phyloP scores from a whole-genome alignment of 208 protist species.

The Trypanosoma brucei region DNA sequence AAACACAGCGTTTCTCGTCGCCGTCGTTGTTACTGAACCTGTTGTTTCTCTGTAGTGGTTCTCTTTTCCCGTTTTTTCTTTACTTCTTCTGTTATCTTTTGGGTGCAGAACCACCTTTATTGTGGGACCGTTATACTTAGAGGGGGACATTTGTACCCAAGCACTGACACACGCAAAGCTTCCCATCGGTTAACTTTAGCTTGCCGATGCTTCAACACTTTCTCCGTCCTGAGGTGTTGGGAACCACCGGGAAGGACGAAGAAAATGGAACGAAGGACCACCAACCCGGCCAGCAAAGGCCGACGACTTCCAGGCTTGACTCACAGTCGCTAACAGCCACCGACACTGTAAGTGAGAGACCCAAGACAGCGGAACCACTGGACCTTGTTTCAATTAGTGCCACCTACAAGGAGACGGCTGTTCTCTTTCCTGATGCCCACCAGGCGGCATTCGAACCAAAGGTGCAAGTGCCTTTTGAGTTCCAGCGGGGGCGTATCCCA shows the following conservation, averaged over 20 bases:
- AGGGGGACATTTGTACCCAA: background rate
- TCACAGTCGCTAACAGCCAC: background rate
- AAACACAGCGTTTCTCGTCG: background rate
- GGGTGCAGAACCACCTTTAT: background rate
- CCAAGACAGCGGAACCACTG: background rate
- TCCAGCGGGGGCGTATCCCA: slow-evolving; percentile 86
- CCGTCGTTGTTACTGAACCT: background rate
- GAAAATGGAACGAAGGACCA: background rate
- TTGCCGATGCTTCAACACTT: slow-evolving; percentile 21
- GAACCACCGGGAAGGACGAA: background rate
- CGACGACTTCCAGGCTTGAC: background rate
- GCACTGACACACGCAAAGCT: background rate
- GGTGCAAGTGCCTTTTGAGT: slow-evolving; percentile 92
- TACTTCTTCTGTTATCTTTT: background rate
- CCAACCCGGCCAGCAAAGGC: background rate
- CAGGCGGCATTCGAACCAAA: slow-evolving; percentile 92
- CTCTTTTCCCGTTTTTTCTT: background rate
- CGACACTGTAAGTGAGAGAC: background rate
- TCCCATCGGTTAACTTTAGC: background rate
- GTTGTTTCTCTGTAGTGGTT: too few species aligned
- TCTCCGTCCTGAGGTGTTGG: slow-evolving; percentile 18
- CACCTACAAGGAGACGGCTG: slow-evolving; percentile 73
- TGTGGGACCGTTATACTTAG: background rate
- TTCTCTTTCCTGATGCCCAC: slow-evolving; percentile 76
- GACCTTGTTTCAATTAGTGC: slow-evolving; percentile 50